A percentile compares a stretch with the other conserved stretches of the same genome.
Conservation (phyloP, 169 alveolate species). For the Babesia bigemina region DNA sequence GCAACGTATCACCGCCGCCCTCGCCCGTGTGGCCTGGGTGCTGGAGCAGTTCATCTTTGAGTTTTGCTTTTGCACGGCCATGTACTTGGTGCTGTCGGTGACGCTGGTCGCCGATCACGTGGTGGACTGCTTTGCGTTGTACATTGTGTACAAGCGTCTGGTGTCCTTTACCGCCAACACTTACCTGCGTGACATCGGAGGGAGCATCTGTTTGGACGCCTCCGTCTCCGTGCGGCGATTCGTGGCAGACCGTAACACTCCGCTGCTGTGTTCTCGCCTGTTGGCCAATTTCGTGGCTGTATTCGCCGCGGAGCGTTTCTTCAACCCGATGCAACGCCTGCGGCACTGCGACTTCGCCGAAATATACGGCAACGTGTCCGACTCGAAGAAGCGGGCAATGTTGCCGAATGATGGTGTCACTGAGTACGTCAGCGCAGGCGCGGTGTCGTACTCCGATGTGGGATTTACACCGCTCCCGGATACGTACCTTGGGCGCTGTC, state of each 20-base stretch:
- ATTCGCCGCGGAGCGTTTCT: conserved; percentile 14
- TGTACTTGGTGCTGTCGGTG: conserved; percentile 25
- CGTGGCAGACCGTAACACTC: conserved; percentile 11
- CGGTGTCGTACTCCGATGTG: not conserved
- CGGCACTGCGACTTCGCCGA: conserved; percentile 45
- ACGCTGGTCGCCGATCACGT: conserved; percentile 8
- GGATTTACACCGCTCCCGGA: conserved; percentile 13
- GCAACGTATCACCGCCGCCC: not conserved
- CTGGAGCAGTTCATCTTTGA: conserved; percentile 55
- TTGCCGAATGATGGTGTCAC: not conserved
- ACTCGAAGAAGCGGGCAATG: conserved; percentile 2
- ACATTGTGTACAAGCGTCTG: conserved; percentile 11
- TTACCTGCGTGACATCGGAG: conserved; percentile 14
- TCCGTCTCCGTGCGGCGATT: conserved; percentile 29
- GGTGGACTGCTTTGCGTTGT: conserved; percentile 4
- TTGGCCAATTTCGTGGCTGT: conserved; percentile 56
- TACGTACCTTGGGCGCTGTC: conserved; percentile 10
- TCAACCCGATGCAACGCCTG: conserved; percentile 37
- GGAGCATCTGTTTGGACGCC: conserved; percentile 41
- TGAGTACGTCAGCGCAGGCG: not conserved
- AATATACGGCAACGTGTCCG: conserved; percentile 28
- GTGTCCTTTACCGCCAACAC: conserved; percentile 8
- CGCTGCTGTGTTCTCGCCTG: conserved; percentile 25
- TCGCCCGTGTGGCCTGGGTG: conserved; percentile 12
- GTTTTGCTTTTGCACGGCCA: conserved; percentile 34